Base-by-base conservation (phyloP, 176 grass and related monocot genomes). In the Musa beccarii region DNA sequence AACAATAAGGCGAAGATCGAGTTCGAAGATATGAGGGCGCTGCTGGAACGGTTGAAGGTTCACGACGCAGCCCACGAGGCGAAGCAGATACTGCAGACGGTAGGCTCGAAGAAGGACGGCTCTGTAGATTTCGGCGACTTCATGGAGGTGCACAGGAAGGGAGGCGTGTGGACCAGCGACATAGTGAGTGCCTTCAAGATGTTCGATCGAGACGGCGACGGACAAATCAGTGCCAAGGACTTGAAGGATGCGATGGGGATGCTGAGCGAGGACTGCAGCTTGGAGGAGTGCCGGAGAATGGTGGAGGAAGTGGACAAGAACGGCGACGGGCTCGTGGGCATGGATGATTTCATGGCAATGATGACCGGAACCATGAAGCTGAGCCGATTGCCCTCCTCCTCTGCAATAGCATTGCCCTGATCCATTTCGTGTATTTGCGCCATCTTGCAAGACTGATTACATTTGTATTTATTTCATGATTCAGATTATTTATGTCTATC, bases 321-420 rank as follows among this genome's bases (percentile, higher is more conserved):
- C 52, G 54, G 56, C 10, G 76, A 93, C 59, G 86, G 87, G 2
- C 74, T 90, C 4, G 81, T 93, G 17, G 86, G 87, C 25, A 89
- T 98, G 88, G 82, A 89, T 52, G 95, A 93, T 52, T 93, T 98
- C 78, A 86, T 91, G 80, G 59, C 9, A 63, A 98, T 98, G 88
- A 98, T 98, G 90, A 93, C 90, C 23, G 10, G 14, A 2, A 74
- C 21, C 53, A 74, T 74, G 72, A 74, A 74, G 72, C 53, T 1
- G 8, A 55, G 4, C 34, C 34, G 34, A 43, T 43, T 43, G 34
- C 34, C 4, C 34, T 43, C 34, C 34, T 43, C 34, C 34, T 43
- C 29, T 4, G 3, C 29, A 34, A 4, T 34, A 34, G 3, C 29
- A 34, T 34, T 34, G 29, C 29, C 3, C 3, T 43, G 34, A 43